These are phyloP conservation scores for Canna indica DNA, from an alignment of 176 grass and related monocot species.

Conservation along the genomic window DNA sequence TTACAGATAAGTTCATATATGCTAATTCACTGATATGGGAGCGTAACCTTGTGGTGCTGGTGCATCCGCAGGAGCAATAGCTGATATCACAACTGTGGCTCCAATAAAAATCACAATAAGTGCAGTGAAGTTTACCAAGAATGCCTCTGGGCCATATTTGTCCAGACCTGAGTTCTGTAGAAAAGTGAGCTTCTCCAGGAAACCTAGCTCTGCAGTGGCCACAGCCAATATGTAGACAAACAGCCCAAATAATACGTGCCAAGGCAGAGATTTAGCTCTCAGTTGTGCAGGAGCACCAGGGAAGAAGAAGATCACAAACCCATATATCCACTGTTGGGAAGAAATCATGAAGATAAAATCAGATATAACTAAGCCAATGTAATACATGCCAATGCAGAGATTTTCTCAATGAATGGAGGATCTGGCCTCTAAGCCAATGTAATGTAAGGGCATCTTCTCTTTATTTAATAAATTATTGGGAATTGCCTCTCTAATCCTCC, in stretches of 20 bases:
- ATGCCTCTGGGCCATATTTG: slow-evolving; percentile 70
- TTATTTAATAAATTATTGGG: too few relatives aligned
- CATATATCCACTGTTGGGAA: slow-evolving; percentile 58
- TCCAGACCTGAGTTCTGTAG: slow-evolving; percentile 59
- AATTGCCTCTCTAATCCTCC: too few relatives aligned
- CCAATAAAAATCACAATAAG: slow-evolving; percentile 66
- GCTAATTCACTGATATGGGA: slow-evolving; percentile 32
- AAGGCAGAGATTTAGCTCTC: slow-evolving; percentile 51
- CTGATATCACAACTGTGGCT: slow-evolving; percentile 47
- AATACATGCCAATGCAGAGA: too few relatives aligned
- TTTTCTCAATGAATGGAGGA: too few relatives aligned
- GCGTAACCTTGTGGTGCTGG: slow-evolving; percentile 41
- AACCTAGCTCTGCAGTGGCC: slow-evolving; percentile 60
- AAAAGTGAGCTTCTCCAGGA: slow-evolving; percentile 89
- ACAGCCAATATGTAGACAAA: slow-evolving; percentile 78
- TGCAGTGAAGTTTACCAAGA: slow-evolving; percentile 76
- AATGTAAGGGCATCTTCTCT: too few relatives aligned
- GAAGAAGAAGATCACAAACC: slow-evolving; percentile 65
- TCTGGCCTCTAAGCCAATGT: too few relatives aligned
- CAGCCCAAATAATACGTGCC: slow-evolving; percentile 80
- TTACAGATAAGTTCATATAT: too few relatives aligned
- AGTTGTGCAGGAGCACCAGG: slow-evolving; percentile 40
- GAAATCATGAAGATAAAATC: too few relatives aligned
- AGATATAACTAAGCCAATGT: too few relatives aligned
- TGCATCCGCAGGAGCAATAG: slow-evolving; percentile 36